Percentiles rank a stretch among this genome's conserved stretches.
Conservation (phyloP, 1,139 yeast genomes). For the Sugiyamaella castrensis region DNA sequence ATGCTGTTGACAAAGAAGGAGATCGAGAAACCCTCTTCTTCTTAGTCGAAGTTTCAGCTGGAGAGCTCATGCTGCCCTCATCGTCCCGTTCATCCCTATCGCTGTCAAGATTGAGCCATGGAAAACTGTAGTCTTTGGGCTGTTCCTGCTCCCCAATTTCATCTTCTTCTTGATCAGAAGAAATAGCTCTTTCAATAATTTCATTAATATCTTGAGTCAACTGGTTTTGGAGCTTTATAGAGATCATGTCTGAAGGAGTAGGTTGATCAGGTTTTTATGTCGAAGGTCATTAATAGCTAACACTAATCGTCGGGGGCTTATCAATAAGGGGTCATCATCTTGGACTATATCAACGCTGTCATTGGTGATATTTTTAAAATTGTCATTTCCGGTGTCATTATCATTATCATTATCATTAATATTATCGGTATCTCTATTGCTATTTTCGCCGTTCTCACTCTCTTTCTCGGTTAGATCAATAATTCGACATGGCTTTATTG, state of each 20-base stretch:
- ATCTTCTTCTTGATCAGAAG: constrained; percentile 4
- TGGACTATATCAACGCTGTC: too few species aligned
- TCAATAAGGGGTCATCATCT: too few species aligned
- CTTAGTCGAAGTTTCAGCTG: background rate
- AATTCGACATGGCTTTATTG: background rate
- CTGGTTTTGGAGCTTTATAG: constrained; percentile 1
- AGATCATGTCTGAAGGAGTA: background rate
- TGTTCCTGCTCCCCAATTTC: background rate
- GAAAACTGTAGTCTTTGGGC: too few species aligned
- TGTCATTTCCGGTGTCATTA: too few species aligned
- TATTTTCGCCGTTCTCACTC: too few species aligned
- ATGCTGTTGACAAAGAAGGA: background rate
- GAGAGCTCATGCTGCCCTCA: background rate
- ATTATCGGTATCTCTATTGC: too few species aligned
- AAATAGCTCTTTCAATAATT: constrained; percentile 1
- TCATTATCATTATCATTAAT: too few species aligned
- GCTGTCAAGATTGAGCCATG: too few species aligned
- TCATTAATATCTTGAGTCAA: constrained; percentile 5
- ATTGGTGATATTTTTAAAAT: too few species aligned
- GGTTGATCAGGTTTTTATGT: background rate
- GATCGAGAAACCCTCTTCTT: background rate
- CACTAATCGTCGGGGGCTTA: too few species aligned
- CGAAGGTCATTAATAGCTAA: background rate
- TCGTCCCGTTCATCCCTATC: background rate
- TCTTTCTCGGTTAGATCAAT: too few species aligned